Conservation (phyloP, 2,329 filamentous ascomycete genomes). For the Eutypa lata region DNA sequence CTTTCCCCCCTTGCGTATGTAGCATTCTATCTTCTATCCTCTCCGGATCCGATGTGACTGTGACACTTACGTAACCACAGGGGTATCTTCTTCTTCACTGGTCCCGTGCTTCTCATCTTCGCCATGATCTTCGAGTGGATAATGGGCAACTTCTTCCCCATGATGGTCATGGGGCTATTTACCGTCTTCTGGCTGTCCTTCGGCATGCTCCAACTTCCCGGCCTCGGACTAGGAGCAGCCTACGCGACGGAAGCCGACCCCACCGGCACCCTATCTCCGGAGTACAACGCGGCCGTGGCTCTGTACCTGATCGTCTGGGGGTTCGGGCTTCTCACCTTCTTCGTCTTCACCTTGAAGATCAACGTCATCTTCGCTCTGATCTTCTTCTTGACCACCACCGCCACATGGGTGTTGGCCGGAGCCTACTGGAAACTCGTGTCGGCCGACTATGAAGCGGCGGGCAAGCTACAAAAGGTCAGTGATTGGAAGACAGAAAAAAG, state of each 20-base stretch:
- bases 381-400: slow-evolving; percentile 1
- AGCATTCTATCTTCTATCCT: neutral
- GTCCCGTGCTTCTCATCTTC: slow-evolving; percentile 1
- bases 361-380: slow-evolving; percentile 2
- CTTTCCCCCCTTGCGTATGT: slow-evolving; percentile 32
- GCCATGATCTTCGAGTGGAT: slow-evolving; percentile 5
- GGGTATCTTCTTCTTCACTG: slow-evolving; percentile 34
- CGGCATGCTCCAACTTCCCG: neutral
- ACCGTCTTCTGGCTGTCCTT: slow-evolving; percentile 6
- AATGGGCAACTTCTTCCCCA: slow-evolving; percentile 5
- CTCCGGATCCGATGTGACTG: neutral
- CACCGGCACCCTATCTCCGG: neutral
- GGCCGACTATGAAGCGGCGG: slow-evolving; percentile 34
- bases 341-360: slow-evolving; percentile 5
- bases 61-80: slow-evolving; percentile 12
- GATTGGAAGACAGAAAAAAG: neutral
- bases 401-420: slow-evolving; percentile 1
- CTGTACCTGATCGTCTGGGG: slow-evolving; percentile 2
- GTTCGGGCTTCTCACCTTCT: slow-evolving; percentile 4
- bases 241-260: neutral
- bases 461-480: slow-evolving; percentile 40
- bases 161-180: slow-evolving; percentile 5
- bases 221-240: neutral
- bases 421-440: slow-evolving; percentile 1
- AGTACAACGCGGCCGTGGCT: slow-evolving; percentile 3